A percentile compares a stretch with the other conserved stretches of the same genome.
Conservation (phyloP, 2,329 filamentous ascomycete genomes). For the Ceratocystis eucalypticola region DNA sequence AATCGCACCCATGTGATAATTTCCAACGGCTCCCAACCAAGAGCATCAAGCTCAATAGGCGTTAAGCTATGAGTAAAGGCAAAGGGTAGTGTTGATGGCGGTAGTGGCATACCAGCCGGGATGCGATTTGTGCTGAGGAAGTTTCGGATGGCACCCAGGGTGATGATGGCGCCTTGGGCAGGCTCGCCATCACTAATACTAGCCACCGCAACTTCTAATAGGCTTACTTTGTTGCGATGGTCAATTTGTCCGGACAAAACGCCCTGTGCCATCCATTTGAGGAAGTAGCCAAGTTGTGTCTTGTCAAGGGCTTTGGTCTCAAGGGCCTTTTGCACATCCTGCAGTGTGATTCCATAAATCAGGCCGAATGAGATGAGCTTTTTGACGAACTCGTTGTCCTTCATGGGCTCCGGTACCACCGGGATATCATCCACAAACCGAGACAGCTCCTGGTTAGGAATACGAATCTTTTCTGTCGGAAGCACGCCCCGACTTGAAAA, state of each 20-base stretch:
- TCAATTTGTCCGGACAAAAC: constrained; percentile 62
- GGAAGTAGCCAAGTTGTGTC: constrained; percentile 65
- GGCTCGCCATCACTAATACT: constrained; percentile 46
- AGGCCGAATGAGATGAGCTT: constrained; percentile 75
- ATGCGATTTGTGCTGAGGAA: constrained; percentile 69
- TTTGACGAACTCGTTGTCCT: constrained; percentile 59
- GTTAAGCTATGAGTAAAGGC: constrained; percentile 62
- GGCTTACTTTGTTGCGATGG: constrained; percentile 45
- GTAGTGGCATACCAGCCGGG: constrained; percentile 66
- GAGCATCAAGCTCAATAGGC: constrained; percentile 54
- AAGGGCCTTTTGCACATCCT: constrained; percentile 72
- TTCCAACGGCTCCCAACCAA: constrained; percentile 78
- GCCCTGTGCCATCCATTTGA: constrained; percentile 70
- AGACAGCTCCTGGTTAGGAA: constrained; percentile 51
- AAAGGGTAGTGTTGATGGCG: constrained; percentile 70
- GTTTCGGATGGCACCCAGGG: constrained; percentile 59
- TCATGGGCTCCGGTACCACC: constrained; percentile 64
- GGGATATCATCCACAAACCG: constrained; percentile 81
- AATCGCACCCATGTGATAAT: constrained; percentile 76
- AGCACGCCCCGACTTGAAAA: constrained; percentile 80
- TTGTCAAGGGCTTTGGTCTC: constrained; percentile 69
- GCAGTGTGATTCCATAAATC: constrained; percentile 73
- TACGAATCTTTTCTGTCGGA: constrained; percentile 67
- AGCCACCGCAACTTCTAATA: constrained; percentile 71
- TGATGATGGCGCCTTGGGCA: constrained; percentile 56